phyloP scores from a whole-genome alignment of 2,329 filamentous ascomycete genomes.

The Ascochyta pisi region DNA sequence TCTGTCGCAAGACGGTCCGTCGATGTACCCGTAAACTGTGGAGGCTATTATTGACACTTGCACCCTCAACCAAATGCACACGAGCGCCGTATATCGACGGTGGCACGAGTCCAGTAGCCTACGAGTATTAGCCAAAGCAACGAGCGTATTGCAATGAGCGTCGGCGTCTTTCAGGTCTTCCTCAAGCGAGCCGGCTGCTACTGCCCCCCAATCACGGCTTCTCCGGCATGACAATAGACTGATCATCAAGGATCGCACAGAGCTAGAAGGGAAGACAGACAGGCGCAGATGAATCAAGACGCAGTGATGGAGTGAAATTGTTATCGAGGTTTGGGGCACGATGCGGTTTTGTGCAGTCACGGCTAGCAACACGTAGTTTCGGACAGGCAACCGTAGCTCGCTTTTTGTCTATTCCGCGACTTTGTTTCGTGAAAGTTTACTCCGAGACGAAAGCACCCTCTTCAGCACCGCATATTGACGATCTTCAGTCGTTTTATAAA shows the following conservation, averaged over 20 bases:
- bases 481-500: not conserved
- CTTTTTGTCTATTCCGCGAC: not conserved
- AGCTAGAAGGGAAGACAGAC: not conserved
- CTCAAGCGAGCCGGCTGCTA: not conserved
- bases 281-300: not conserved
- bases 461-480: not conserved
- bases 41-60: not conserved
- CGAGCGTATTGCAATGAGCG: not conserved
- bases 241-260: not conserved
- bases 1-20: slow-evolving; percentile 4
- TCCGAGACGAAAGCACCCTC: not conserved
- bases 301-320: not conserved
- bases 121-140: not conserved
- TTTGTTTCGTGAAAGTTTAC: no score
- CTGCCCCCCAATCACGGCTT: slow-evolving; percentile 1
- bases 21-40: not conserved
- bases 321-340: not conserved
- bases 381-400: slow-evolving; percentile 6
- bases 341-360: slow-evolving; percentile 3
- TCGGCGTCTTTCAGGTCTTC: not conserved
- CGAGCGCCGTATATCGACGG: not conserved
- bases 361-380: slow-evolving; percentile 4
- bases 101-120: not conserved
- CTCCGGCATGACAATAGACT: not conserved
- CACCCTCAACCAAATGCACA: not conserved